Percentiles rank a stretch among this genome's conserved stretches.
Evolutionary conservation across 371 early-diverging fungal genomes (phyloP).

Genomic region (Mucor piriformis): DNA sequence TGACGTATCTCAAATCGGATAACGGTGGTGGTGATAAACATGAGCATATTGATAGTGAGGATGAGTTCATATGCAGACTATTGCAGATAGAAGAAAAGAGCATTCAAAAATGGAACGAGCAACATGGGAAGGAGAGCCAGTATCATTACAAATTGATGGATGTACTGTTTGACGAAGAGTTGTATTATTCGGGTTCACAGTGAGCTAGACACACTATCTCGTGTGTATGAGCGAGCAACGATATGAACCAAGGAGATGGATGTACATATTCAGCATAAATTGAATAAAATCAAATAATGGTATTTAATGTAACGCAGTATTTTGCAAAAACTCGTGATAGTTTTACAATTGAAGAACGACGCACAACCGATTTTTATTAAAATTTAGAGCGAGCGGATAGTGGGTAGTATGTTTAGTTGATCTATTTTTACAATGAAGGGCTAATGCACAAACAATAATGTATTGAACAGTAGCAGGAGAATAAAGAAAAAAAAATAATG

Average conservation of each 20-base stretch:
- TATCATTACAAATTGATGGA: not conserved
- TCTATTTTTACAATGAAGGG: conserved; percentile 2
- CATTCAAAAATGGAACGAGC: not conserved
- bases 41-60: not conserved
- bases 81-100: conserved; percentile 10
- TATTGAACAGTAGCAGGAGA: not conserved
- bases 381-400: not conserved
- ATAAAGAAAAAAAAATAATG: not conserved
- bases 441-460: conserved; percentile 2
- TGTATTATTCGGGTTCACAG: not conserved
- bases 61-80: conserved; percentile 1
- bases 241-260: too few species aligned
- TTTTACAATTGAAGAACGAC: not conserved
- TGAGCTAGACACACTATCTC: too few species aligned
- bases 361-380: not conserved
- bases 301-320: not conserved
- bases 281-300: not conserved
- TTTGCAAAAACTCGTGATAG: not conserved
- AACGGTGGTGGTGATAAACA: too few species aligned
- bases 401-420: not conserved
- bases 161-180: not conserved
- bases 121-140: not conserved
- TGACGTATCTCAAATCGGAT: not conserved
- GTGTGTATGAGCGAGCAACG: too few species aligned
- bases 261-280: not conserved